Evolutionary conservation across 2,329 filamentous ascomycete species (phyloP), one percentile per base, ranked within the genome.

Genomic region (Aspergillus piperis): DNA sequence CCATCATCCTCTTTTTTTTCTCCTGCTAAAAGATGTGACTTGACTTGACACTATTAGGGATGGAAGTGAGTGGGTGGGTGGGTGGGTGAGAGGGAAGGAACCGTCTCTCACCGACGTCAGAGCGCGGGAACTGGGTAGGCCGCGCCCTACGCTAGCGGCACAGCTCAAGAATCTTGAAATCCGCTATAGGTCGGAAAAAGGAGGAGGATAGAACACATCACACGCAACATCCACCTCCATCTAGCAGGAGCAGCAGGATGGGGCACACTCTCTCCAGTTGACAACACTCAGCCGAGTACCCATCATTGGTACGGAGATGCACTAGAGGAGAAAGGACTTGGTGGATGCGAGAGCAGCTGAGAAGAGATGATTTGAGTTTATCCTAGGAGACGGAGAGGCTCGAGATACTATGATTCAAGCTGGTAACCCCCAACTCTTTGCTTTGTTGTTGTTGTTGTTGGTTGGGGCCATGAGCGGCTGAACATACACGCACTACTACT

Each of bases 31-130:
- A 10, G 27, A 30, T 30, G 27, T 30, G 27, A 36, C 32, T 15
- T 36, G 32, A 36, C 32, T 32, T 36, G 32, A 36, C 32, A 13
- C 32, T 36, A 36, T 36, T 36, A 36, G 32, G 32, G 32, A 13
- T 36, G 32, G 32, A 36, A 36, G 32, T 36, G 32, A 11, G 32
- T 36, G 32, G 32, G 32, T 36, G 32, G 32, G 32, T 19, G 17
- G n/a, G n/a, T n/a, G n/a, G n/a, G n/a, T 10, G 44, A 41, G n/a
- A 51, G 47, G 49, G 30, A 21, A 30, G 59, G 32, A 19, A n/a
- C 15, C 27, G 23, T 58, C 53, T 36, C 54, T 65, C 62, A 67
- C 59, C 68, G 66, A 71, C 70, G 71, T 72, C 71, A 73, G 69
- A 66, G 66, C 61, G 61, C 59, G 63, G 47, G 63, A 64, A 63